phyloP scores from a whole-genome alignment of 2,329 filamentous ascomycete species.

The Purpureocillium lavendulum region DNA sequence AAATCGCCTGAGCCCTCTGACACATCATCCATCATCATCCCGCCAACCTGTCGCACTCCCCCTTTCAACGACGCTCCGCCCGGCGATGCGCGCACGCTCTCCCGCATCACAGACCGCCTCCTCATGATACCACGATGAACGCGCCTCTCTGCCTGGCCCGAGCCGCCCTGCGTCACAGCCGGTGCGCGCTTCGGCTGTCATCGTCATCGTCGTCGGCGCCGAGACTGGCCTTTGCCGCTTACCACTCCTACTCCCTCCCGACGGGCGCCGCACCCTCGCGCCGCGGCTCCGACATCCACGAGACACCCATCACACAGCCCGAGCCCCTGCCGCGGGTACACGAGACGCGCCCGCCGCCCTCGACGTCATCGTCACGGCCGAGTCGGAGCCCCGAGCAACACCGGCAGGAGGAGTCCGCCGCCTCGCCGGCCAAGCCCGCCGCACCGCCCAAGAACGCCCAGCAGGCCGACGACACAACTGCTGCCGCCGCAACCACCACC shows the following conservation, averaged over 20 bases:
- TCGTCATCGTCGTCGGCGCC: slow-evolving; percentile 33
- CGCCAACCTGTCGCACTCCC: too few relatives aligned
- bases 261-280: slow-evolving; percentile 27
- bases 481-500: not conserved
- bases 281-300: slow-evolving; percentile 33
- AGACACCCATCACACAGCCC: slow-evolving; percentile 38
- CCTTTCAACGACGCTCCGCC: too few relatives aligned
- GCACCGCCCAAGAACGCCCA: too few relatives aligned
- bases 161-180: slow-evolving; percentile 28
- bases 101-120: slow-evolving; percentile 1
- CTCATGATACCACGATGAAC: slow-evolving; percentile 5
- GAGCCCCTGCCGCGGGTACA: slow-evolving; percentile 38
- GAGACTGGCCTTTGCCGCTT: slow-evolving; percentile 25
- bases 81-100: too few relatives aligned
- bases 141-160: slow-evolving; percentile 30
- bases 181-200: slow-evolving; percentile 28
- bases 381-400: slow-evolving; percentile 8
- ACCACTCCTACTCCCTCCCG: slow-evolving; percentile 45
- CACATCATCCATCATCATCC: slow-evolving; percentile 3
- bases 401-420: too few relatives aligned
- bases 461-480: too few relatives aligned
- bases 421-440: too few relatives aligned
- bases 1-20: slow-evolving; percentile 13
- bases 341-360: slow-evolving; percentile 39
- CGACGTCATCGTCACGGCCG: slow-evolving; percentile 12